Base-by-base conservation (phyloP, 83 land plant species). In the Picea abies region DNA sequence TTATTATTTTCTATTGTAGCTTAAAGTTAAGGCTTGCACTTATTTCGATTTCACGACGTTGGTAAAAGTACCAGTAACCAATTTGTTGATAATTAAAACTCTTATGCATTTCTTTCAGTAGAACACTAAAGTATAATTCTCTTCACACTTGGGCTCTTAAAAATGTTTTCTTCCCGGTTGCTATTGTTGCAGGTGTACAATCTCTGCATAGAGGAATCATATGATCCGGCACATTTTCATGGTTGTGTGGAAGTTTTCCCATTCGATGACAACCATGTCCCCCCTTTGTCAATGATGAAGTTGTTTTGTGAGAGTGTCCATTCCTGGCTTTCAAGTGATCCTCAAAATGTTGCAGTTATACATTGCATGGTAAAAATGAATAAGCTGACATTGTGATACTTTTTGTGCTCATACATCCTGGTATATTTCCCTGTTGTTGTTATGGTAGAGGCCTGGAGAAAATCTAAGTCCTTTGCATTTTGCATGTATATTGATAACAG, bases 201-300 rank as follows among this genome's bases (percentile, higher is more conserved):
- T 84, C 79, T 93, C 19, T 91, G 96, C 78, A 87, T 83, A 37
- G 96, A 93, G 81, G 86, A 90, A 79, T 80, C 64, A 12, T 93
- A 93, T 79, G 92, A 93, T 81, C 86, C 94, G 64, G 84, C 78
- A 63, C 85, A 85, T 78, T 93, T 93, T 82, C 86, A 90, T 82
- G 94, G 96, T 17, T 88, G 94, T 19, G 92, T 93, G 82, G 96
- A 93, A 60, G 72, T 35, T 79, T 88, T 72, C 32, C 94, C 96
- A 8, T 93, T 93, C 84, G 96, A 91, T 68, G 96, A 91, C 80
- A 90, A 87, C 68, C 94, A 91, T 79, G 92, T 94, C 4, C 96
- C 96, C 19, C 84, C 92, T 60, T 81, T 94, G 12, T 64, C 90
- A 41, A 80, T 90, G 86, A 89, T 94, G 58, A 88, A 94, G 85